A percentile compares a stretch with the other conserved stretches of the same genome.
These are phyloP conservation scores for Lasiodiplodia hormozganensis DNA, from an alignment of 2,329 filamentous ascomycete species.

Conservation along the genomic window DNA sequence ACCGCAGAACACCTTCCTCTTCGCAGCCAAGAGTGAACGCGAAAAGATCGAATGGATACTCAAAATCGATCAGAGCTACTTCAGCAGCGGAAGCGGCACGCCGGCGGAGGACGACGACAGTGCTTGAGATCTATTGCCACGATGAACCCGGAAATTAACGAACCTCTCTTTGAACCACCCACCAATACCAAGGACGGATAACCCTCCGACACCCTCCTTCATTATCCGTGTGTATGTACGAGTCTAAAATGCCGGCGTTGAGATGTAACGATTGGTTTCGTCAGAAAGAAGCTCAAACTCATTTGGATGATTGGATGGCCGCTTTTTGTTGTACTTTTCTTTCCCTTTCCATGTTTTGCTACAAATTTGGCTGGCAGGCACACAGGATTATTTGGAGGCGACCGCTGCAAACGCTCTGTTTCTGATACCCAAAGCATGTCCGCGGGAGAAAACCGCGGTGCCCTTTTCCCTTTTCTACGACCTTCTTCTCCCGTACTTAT, in stretches of 20 bases:
- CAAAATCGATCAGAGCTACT: constrained; percentile 85
- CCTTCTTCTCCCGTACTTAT: background rate
- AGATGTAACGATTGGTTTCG: constrained; percentile 10
- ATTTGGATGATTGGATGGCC: constrained; percentile 12
- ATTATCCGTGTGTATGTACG: constrained; percentile 17
- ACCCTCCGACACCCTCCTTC: constrained; percentile 13
- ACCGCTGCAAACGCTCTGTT: constrained; percentile 24
- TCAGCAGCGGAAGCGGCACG: constrained; percentile 42
- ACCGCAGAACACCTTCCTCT: constrained; percentile 92
- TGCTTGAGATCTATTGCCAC: background rate
- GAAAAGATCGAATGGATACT: constrained; percentile 98
- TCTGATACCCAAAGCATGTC: constrained; percentile 27
- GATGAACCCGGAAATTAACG: constrained; percentile 11
- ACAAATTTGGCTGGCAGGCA: constrained; percentile 21
- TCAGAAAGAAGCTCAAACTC: background rate
- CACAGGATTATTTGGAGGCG: constrained; percentile 25
- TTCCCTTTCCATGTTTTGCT: background rate
- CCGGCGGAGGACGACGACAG: constrained; percentile 38
- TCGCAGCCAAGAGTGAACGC: constrained; percentile 84
- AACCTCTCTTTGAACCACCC: constrained; percentile 10
- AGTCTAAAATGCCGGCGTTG: constrained; percentile 18
- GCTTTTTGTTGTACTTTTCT: background rate
- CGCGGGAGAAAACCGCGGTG: constrained; percentile 15
- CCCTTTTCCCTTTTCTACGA: constrained; percentile 9
- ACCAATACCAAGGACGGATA: background rate